Conservation (phyloP, 176 grass and related monocot species). For the Chrysopogon serrulatus region DNA sequence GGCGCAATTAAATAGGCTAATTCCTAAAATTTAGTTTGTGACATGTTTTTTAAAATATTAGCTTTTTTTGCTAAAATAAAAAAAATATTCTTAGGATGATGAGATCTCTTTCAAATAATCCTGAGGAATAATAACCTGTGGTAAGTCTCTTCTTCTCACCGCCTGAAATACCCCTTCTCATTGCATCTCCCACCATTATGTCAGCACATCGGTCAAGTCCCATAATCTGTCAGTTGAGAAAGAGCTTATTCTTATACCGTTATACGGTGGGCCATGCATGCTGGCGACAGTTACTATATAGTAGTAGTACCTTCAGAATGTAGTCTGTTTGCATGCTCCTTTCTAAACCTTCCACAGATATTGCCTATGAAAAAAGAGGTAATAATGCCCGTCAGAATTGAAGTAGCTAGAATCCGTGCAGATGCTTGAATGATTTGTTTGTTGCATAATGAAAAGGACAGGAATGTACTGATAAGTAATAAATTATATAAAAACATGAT, state of each 20-base stretch:
- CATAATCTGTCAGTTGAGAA: conserved; percentile 62
- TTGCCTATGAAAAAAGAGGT: conserved; percentile 32
- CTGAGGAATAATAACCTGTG: conserved; percentile 49
- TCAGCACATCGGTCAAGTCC: conserved; percentile 81
- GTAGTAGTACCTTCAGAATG: conserved; percentile 79
- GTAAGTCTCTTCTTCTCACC: conserved; percentile 92
- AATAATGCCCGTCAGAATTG: neutral
- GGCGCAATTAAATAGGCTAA: too few species aligned
- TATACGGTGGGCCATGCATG: neutral
- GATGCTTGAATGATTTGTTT: neutral
- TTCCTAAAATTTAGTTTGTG: neutral
- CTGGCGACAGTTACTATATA: neutral
- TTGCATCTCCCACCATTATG: conserved; percentile 65
- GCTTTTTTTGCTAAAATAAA: too few species aligned
- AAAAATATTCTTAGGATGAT: neutral
- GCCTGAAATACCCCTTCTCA: conserved; percentile 90
- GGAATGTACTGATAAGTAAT: neutral
- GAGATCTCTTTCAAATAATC: neutral
- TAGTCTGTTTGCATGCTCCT: conserved; percentile 85
- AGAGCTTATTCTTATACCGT: neutral
- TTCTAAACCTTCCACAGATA: conserved; percentile 69
- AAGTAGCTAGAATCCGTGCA: too few species aligned
- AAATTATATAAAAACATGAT: neutral
- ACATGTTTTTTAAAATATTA: too few species aligned
- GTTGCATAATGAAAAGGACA: neutral